phyloP scores from a whole-genome alignment of 768 basidiomycete species.

The Phanerodontia chrysosporium region DNA sequence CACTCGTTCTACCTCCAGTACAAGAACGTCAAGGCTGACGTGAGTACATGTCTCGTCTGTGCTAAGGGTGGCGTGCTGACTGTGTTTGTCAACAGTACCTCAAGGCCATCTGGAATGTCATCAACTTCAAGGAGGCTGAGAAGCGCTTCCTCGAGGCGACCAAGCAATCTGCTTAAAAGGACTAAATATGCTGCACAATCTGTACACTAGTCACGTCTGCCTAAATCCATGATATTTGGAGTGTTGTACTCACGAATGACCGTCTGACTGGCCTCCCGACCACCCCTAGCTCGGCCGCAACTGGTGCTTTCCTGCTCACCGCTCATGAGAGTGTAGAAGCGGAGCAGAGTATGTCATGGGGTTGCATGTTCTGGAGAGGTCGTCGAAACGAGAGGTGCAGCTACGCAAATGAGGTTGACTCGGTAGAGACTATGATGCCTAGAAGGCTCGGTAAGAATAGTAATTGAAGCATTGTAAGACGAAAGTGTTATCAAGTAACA shows the following conservation, averaged over 20 bases:
- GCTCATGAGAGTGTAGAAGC: too few relatives aligned
- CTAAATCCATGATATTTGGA: too few relatives aligned
- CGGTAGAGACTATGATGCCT: too few relatives aligned
- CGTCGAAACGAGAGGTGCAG: too few relatives aligned
- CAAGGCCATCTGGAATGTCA: constrained; percentile 90
- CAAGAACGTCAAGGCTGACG: constrained; percentile 91
- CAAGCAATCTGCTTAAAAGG: constrained; percentile 18
- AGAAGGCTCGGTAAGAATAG: background rate
- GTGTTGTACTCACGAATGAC: too few relatives aligned
- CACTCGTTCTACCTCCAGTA: constrained; percentile 62
- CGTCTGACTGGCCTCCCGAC: too few relatives aligned
- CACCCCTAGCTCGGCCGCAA: too few relatives aligned
- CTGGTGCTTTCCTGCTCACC: too few relatives aligned
- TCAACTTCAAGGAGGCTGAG: constrained; percentile 95
- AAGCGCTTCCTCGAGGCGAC: constrained; percentile 39
- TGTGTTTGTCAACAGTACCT: constrained; percentile 60
- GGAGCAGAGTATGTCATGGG: too few relatives aligned
- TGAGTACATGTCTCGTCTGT: constrained; percentile 37
- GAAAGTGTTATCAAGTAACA: too few relatives aligned
- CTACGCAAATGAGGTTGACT: too few relatives aligned
- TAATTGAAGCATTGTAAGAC: background rate
- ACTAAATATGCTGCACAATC: background rate
- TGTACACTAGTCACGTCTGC: background rate
- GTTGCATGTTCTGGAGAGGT: too few relatives aligned
- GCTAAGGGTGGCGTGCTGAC: background rate